Conservation (phyloP, 1,284 basidiomycete species). For the Rhodotorula sp. region DNA sequence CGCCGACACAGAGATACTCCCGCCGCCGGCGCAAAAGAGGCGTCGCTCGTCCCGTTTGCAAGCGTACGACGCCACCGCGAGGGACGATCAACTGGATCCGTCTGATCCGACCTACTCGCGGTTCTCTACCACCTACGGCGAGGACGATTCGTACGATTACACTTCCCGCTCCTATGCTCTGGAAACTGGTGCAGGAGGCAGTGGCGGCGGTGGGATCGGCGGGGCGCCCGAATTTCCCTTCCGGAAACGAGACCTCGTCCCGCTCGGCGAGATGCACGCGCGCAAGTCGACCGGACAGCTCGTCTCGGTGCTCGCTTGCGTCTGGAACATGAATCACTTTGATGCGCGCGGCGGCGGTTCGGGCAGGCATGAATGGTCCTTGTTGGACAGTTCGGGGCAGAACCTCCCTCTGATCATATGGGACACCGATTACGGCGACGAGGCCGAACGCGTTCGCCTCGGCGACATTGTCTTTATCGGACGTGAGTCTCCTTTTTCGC, state of each 20-base stretch:
- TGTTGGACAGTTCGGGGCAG: conserved; percentile 17
- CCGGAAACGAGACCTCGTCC: background rate
- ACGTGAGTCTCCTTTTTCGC: background rate
- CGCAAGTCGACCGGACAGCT: background rate
- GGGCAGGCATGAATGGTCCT: conserved; percentile 4
- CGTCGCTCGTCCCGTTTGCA: background rate
- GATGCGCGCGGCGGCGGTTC: background rate
- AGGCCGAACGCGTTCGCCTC: background rate
- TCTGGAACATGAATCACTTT: background rate
- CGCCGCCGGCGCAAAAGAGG: conserved; percentile 14
- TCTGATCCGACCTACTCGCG: background rate
- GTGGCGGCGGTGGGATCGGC: conserved; percentile 10
- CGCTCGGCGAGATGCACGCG: conserved; percentile 10
- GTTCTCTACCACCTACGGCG: background rate
- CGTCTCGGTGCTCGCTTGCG: conserved; percentile 13
- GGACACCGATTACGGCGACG: conserved; percentile 5
- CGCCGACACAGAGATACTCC: background rate
- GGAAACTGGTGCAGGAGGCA: too few relatives aligned
- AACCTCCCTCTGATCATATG: conserved; percentile 10
- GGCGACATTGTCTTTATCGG: conserved; percentile 24
- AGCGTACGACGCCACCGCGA: background rate
- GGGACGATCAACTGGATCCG: background rate
- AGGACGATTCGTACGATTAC: conserved; percentile 8
- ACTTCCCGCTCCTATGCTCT: background rate
- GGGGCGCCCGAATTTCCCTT: conserved; percentile 14